Evolutionary conservation across 2,329 filamentous ascomycete genomes (phyloP).

Genomic region (Graphilbum sp.): DNA sequence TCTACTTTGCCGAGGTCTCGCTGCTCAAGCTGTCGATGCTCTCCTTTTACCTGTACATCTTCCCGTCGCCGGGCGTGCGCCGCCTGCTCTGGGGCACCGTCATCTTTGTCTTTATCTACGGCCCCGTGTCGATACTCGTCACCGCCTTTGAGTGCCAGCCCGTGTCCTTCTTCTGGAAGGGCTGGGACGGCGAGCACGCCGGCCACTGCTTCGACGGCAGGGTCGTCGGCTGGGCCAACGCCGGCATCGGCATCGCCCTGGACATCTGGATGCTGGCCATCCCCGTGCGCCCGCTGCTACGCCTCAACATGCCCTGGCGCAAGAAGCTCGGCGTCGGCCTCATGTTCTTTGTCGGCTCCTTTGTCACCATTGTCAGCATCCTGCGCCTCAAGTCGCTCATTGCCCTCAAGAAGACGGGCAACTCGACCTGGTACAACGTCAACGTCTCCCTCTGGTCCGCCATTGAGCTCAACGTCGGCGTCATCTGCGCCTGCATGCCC

Average conservation of each 20-base stretch:
- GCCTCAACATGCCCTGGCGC: constrained; percentile 25
- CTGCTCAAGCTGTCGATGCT: constrained; percentile 34
- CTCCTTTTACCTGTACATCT: constrained; percentile 38
- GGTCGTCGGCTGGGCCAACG: constrained; percentile 31
- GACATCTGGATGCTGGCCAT: constrained; percentile 35
- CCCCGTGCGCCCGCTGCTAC: constrained; percentile 25
- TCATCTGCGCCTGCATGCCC: constrained; percentile 20
- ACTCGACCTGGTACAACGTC: constrained; percentile 16
- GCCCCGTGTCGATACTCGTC: constrained; percentile 23
- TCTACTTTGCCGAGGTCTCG: constrained; percentile 29
- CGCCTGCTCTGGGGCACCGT: constrained; percentile 24
- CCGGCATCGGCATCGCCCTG: constrained; percentile 31
- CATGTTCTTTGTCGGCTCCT: constrained; percentile 29
- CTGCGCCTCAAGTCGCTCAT: constrained; percentile 16
- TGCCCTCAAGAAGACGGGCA: constrained; percentile 13
- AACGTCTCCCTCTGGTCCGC: constrained; percentile 17
- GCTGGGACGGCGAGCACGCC: constrained; percentile 29
- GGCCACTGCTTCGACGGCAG: constrained; percentile 34
- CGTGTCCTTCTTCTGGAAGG: constrained; percentile 32
- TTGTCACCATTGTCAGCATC: constrained; percentile 19
- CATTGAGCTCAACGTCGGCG: constrained; percentile 18
- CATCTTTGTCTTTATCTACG: constrained; percentile 20
- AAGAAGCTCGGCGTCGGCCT: constrained; percentile 28
- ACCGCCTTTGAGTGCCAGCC: constrained; percentile 34
- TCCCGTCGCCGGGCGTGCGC: constrained; percentile 22